Evolutionary conservation across 306 rosid species (phyloP), one percentile per base, ranked within the genome.

Genomic region (Prunus mongolica): DNA sequence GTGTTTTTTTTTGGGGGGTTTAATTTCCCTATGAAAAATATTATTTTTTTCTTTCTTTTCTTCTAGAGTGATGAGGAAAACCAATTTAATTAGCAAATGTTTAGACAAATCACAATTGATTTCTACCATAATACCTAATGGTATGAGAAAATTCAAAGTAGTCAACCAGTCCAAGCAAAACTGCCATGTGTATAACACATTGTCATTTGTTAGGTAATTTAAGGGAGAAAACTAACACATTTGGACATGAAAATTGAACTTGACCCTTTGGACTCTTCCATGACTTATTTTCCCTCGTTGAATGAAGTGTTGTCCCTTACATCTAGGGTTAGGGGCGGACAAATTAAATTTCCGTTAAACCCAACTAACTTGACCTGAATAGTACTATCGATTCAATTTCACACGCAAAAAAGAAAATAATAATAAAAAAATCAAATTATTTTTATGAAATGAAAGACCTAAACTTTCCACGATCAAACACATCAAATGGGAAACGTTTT

Each of bases 31-130:
- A 2, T 19, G 38, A 2, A 28, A 30, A 5, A 1, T 34, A 8
- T 16, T 2, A 2, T 55, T 18, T 18, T 14, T 69, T 16, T 3
- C 10, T 32, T 49, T 69, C 10, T 69, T 6, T 62, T 12, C 34
- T 72, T 72, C 22, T 72, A 54, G 55, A 34, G 2, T 20, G 44
- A 41, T 38, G 67, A 38, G 76, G 51, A 72, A 57, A 72, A n/a
- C 56, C 76, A 57, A 38, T 2, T n/a, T 24, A 25, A 0, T 10
- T 3, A 67, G 13, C 14, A 15, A 22, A 24, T 55, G 32, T 34
- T 34, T 12, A 15, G 41, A 18, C 20, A 72, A 24, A 54, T 71
- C 9, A n/a, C 16, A 49, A 49, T 56, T 12, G 45, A 71, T 55
- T 71, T 52, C 51, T 56, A 34, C 63, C 50, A 12, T 10, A 34